A percentile compares a stretch with the other conserved stretches of the same genome.
Evolutionary conservation across 805 yeast species (phyloP).

Genomic region (Metschnikowia drakensbergensis): DNA sequence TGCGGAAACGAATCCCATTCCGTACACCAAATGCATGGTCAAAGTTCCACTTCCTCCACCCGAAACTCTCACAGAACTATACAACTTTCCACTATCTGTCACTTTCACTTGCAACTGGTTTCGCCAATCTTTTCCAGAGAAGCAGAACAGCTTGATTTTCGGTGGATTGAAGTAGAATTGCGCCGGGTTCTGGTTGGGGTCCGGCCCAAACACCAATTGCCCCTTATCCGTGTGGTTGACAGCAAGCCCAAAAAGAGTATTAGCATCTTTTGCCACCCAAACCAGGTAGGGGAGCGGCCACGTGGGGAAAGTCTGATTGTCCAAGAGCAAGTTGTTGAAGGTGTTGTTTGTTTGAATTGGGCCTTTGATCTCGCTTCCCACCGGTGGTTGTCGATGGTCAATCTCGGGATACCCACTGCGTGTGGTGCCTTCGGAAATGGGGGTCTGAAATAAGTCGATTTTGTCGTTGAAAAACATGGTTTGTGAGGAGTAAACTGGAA

Average conservation of each 20-base stretch:
- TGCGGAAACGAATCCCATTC: conserved; percentile 78
- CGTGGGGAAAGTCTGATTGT: conserved; percentile 60
- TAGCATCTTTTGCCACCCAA: conserved; percentile 54
- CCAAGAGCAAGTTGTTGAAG: conserved; percentile 68
- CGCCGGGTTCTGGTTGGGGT: conserved; percentile 47
- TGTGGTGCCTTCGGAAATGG: conserved; percentile 45
- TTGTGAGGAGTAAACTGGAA: neutral
- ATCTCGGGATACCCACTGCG: conserved; percentile 35
- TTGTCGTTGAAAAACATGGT: neutral
- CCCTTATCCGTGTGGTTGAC: conserved; percentile 56
- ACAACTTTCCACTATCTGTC: conserved; percentile 28
- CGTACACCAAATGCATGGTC: conserved; percentile 66
- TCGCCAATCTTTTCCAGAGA: conserved; percentile 29
- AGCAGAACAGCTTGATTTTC: conserved; percentile 56
- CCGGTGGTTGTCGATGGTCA: conserved; percentile 34
- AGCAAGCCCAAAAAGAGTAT: conserved; percentile 57
- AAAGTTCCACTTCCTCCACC: conserved; percentile 33
- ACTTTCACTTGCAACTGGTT: conserved; percentile 20
- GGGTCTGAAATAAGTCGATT: conserved; percentile 32
- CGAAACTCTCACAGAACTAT: conserved; percentile 25
- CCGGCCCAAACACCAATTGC: conserved; percentile 70
- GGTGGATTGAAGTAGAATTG: conserved; percentile 68
- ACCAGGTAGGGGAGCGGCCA: conserved; percentile 83
- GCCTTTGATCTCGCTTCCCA: conserved; percentile 24
- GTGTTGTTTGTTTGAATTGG: conserved; percentile 77